These are phyloP conservation scores for Xylaria telfairii DNA, from an alignment of 495 filamentous ascomycete genomes.

Conservation along the genomic window DNA sequence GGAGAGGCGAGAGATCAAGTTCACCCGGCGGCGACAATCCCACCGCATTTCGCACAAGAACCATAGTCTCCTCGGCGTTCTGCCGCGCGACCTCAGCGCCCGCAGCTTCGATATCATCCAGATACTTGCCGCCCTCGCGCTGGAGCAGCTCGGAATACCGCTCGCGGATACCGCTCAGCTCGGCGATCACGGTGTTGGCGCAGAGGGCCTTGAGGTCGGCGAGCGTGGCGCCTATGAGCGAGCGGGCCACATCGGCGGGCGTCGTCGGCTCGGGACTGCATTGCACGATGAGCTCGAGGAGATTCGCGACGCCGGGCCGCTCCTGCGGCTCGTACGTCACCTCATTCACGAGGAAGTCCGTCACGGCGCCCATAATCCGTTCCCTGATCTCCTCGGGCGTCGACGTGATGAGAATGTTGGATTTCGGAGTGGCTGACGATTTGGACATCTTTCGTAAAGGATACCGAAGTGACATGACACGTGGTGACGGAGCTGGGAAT, in stretches of 20 bases:
- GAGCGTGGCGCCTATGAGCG: constrained; percentile 57
- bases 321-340: constrained; percentile 73
- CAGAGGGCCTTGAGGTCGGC: constrained; percentile 71
- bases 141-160: constrained; percentile 61
- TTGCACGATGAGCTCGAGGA: constrained; percentile 76
- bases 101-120: constrained; percentile 64
- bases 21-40: constrained; percentile 55
- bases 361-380: constrained; percentile 78
- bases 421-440: constrained; percentile 70
- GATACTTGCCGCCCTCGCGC: constrained; percentile 52
- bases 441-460: constrained; percentile 92
- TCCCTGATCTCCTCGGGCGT: constrained; percentile 59
- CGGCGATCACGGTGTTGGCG: constrained; percentile 56
- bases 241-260: constrained; percentile 62
- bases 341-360: constrained; percentile 66
- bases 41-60: constrained; percentile 62
- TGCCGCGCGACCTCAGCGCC: constrained; percentile 65
- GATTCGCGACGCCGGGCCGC: constrained; percentile 85
- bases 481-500: constrained; percentile 65
- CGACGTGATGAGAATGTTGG: constrained; percentile 84
- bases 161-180: constrained; percentile 66
- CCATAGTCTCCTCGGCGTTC: constrained; percentile 74
- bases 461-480: constrained; percentile 86
- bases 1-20: neutral
- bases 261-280: constrained; percentile 38